Conservation (phyloP, 345 rosid genomes). For the Eucalyptus erythrocorys region DNA sequence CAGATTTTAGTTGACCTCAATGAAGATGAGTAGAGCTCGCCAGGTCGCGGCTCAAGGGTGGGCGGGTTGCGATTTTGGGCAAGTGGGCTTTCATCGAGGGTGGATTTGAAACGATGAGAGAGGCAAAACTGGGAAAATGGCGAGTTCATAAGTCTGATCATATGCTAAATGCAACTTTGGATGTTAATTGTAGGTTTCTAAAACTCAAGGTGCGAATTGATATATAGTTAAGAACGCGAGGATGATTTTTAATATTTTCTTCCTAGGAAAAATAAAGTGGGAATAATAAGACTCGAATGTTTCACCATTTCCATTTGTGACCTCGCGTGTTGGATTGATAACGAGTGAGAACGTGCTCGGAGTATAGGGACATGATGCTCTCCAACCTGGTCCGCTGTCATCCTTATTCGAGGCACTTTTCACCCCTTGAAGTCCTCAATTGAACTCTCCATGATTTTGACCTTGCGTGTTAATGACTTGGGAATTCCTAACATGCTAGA, state of each 20-base stretch:
- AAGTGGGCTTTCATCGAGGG: not conserved
- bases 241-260: too few relatives aligned
- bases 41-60: not conserved
- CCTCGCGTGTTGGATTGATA: rapidly evolving
- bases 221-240: too few relatives aligned
- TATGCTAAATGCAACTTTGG: not conserved
- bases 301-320: not conserved
- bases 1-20: not conserved
- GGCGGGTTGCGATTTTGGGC: too few relatives aligned
- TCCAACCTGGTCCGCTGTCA: not conserved
- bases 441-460: not conserved
- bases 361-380: not conserved
- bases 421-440: not conserved
- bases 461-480: rapidly evolving
- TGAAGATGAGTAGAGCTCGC: not conserved
- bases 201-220: too few relatives aligned
- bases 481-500: not conserved
- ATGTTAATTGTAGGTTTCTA: too few relatives aligned
- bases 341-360: not conserved
- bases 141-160: not conserved
- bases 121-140: not conserved
- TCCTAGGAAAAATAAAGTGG: too few relatives aligned
- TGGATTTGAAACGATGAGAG: not conserved
- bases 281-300: too few relatives aligned
- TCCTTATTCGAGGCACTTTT: not conserved